A percentile compares a stretch with the other conserved stretches of the same genome.
Conservation (phyloP, 176 grass and related monocot genomes). For the Zizania latifolia region DNA sequence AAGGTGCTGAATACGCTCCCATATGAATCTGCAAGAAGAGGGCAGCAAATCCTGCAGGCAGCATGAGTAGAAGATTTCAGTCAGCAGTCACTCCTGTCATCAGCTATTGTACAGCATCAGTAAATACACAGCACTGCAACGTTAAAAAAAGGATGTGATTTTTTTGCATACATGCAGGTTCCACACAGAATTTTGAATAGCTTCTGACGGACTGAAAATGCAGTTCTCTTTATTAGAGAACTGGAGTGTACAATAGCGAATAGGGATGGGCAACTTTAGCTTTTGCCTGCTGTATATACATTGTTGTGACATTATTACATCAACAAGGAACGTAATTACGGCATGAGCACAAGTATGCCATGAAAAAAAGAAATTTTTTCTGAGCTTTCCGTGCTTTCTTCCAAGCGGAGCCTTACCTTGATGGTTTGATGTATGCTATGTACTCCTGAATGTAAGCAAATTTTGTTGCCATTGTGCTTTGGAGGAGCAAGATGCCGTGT, state of each 20-base stretch:
- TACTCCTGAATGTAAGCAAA: no score
- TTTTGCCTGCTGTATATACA: conserved; percentile 41
- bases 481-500: no score
- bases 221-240: conserved; percentile 24
- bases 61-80: conserved; percentile 37
- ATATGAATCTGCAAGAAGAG: conserved; percentile 40
- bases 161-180: conserved; percentile 23
- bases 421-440: no score
- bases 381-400: neutral
- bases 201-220: conserved; percentile 4
- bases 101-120: conserved; percentile 41
- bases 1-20: conserved; percentile 71
- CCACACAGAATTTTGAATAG: conserved; percentile 32
- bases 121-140: conserved; percentile 1
- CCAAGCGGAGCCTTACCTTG: no score
- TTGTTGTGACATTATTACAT: conserved; percentile 20
- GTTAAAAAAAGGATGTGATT: neutral
- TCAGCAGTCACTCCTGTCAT: neutral
- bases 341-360: neutral
- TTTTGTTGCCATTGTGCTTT: no score
- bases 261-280: conserved; percentile 37
- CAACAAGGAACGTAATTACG: conserved; percentile 16
- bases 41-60: conserved; percentile 49
- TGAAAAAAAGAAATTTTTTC: no score
- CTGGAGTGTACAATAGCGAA: conserved; percentile 29